A percentile compares a stretch with the other conserved stretches of the same genome.
Conservation (phyloP, 495 filamentous ascomycete genomes). For the Tuber aestivum region DNA sequence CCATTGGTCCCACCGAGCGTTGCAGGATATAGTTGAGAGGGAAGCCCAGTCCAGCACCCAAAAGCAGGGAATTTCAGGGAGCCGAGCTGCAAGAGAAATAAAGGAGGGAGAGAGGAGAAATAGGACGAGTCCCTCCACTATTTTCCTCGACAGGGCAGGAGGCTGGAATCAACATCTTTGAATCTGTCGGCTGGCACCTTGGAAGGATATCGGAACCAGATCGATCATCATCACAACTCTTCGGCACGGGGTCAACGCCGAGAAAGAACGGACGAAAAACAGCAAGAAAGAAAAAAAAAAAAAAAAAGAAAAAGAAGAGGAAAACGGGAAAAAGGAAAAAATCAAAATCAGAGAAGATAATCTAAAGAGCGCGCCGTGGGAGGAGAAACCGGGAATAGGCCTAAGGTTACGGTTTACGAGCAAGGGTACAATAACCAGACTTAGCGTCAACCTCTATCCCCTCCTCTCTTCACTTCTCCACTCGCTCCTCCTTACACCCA, state of each 20-base stretch:
- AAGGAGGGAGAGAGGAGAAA: constrained; percentile 10
- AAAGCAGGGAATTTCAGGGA: constrained; percentile 35
- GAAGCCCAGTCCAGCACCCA: constrained; percentile 8
- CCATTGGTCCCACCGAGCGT: constrained; percentile 25
- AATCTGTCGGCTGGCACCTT: neutral
- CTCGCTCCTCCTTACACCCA: constrained; percentile 5
- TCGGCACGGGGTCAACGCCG: constrained; percentile 20
- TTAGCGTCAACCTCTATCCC: constrained; percentile 8
- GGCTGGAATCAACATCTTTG: neutral
- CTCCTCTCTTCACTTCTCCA: constrained; percentile 11
- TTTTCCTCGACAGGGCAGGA: constrained; percentile 9
- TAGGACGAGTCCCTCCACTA: constrained; percentile 11
- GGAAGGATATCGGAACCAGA: neutral
- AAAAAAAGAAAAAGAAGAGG: too few relatives aligned
- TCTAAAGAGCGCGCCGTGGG: constrained; percentile 20
- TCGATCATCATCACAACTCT: constrained; percentile 16
- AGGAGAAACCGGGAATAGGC: constrained; percentile 9
- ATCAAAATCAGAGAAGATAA: too few relatives aligned
- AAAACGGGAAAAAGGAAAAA: too few relatives aligned
- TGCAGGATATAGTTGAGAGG: constrained; percentile 28
- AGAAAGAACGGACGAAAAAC: constrained; percentile 39
- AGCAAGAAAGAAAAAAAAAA: constrained; percentile 19
- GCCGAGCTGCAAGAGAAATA: constrained; percentile 18
- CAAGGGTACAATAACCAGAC: neutral
- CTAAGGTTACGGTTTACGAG: constrained; percentile 3